Evolutionary conservation across 179 eudicot genomes (phyloP).

Genomic region (Spinacia oleracea): DNA sequence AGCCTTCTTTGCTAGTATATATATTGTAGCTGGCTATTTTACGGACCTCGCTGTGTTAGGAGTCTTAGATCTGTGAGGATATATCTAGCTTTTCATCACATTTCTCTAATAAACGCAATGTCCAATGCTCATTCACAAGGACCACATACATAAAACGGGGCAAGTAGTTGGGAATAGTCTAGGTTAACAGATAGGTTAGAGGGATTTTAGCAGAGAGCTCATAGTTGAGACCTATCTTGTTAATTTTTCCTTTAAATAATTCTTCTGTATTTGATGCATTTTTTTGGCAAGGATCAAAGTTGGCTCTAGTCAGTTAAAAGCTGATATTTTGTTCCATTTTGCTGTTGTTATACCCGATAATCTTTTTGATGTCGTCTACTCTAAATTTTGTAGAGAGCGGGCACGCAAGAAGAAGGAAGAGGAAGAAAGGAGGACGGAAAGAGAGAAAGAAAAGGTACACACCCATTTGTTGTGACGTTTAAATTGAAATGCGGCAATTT

Average conservation of each 20-base stretch:
- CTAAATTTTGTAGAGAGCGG: constrained; percentile 57
- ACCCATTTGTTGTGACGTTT: background rate
- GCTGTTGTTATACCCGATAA: background rate
- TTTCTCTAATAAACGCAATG: background rate
- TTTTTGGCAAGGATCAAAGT: background rate
- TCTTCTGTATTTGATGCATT: background rate
- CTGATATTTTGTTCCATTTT: background rate
- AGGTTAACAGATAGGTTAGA: too few relatives aligned
- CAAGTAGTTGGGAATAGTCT: too few relatives aligned
- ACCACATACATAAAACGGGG: too few relatives aligned
- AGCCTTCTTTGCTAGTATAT: background rate
- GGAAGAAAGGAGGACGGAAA: constrained; percentile 86
- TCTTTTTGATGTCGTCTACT: background rate
- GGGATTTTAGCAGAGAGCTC: too few relatives aligned
- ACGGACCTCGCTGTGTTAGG: background rate
- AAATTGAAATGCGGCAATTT: background rate
- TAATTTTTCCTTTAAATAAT: background rate
- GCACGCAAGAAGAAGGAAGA: constrained; percentile 99
- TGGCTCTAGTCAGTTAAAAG: background rate
- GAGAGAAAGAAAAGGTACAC: constrained; percentile 91
- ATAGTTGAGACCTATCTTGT: too few relatives aligned
- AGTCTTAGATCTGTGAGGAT: background rate
- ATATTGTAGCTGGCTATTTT: background rate
- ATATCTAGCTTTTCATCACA: background rate
- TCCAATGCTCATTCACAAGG: too few relatives aligned